Evolutionary conservation across 768 basidiomycete species (phyloP).

Genomic region (Pholiota microspora): DNA sequence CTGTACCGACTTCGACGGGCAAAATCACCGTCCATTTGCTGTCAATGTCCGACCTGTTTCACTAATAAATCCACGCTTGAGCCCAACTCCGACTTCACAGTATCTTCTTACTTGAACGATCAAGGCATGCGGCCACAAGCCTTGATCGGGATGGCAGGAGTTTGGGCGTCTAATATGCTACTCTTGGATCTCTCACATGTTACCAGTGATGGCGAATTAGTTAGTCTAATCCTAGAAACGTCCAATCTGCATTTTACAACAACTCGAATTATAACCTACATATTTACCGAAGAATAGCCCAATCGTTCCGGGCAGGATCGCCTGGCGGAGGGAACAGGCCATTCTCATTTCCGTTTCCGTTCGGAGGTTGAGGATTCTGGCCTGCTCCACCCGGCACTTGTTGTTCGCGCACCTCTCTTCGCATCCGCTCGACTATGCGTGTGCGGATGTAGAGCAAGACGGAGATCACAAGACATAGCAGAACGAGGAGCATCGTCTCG

Average conservation of each 20-base stretch:
- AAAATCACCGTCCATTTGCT: too few species aligned
- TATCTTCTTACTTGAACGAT: too few species aligned
- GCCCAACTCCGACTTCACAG: too few species aligned
- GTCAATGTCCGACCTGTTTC: too few species aligned
- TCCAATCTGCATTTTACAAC: neutral
- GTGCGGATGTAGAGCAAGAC: constrained; percentile 77
- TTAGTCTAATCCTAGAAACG: neutral
- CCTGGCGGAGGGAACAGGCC: constrained; percentile 63
- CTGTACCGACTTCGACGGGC: too few species aligned
- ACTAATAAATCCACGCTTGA: too few species aligned
- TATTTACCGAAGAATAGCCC: constrained; percentile 55
- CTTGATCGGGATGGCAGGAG: too few species aligned
- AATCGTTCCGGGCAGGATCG: constrained; percentile 64
- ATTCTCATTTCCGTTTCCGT: constrained; percentile 19
- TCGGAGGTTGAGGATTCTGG: constrained; percentile 13
- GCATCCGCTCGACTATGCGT: constrained; percentile 70
- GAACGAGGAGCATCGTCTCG: constrained; percentile 78
- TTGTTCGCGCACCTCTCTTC: constrained; percentile 59
- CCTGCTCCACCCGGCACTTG: constrained; percentile 38
- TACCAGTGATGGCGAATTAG: too few species aligned
- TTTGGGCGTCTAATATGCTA: too few species aligned
- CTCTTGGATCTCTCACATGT: too few species aligned
- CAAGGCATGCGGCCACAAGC: too few species aligned
- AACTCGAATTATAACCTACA: constrained; percentile 15
- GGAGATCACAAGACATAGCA: constrained; percentile 71